Evolutionary conservation across 1,284 basidiomycete species (phyloP), one percentile per base, ranked within the genome.

Genomic region (Tilletia indica): DNA sequence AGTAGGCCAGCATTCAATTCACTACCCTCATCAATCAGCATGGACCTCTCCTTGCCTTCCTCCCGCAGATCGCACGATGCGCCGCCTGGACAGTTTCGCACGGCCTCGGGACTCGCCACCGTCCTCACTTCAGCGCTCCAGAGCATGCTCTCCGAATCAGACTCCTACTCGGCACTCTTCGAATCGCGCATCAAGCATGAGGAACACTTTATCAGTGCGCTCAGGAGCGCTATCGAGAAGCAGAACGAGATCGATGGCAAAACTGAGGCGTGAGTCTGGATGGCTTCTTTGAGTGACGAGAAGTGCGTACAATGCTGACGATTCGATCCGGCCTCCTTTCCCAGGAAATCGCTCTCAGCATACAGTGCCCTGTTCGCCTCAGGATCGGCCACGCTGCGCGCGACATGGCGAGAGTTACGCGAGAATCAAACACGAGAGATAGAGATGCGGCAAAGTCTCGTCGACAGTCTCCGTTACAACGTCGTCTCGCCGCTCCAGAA

Each of bases 161-260:
- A 83, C 19, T 76, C 78, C 68, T 83, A 83, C 64, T 72, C 82
- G 49, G 71, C 70, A 1, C 72, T 76, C 34, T 80, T 74, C 68
- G 80, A 83, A 63, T 70, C 72, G n/a, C 73, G 81, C 31, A 73
- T 81, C 66, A 78, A 77, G 45, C 66, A 81, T 11, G 82, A 83
- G 71, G 82, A 83, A 49, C 80, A 83, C 34, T 80, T 83, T 72
- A 70, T 82, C 39, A 68, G 69, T 6, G 71, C 69, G 31, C 68
- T 83, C 9, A 73, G 73, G 19, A 6, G 54, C 16, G 72, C 77
- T 47, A 70, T 78, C 11, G 81, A 82, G 16, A 70, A 71, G 56
- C 78, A 80, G 68, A 77, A 77, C 68, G 82, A 83, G 36, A 69
- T 78, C 31, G 81, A 82, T 54, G 68, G 75, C 69, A 79, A 77